Evolutionary conservation across 108 stramenopile species (phyloP).

Genomic region (Poteriospumella lacustris): DNA sequence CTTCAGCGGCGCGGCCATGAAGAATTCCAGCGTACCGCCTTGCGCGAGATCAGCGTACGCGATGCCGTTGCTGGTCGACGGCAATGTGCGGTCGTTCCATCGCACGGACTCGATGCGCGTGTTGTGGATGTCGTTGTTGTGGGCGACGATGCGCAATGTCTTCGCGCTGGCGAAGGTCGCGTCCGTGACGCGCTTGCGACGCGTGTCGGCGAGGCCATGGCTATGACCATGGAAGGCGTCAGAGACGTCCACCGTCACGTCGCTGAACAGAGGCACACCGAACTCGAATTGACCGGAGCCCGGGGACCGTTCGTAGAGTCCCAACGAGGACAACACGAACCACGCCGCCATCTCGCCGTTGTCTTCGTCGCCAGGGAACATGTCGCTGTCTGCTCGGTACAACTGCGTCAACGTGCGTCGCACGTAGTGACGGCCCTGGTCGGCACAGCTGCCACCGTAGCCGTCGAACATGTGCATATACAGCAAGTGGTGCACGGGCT

Average conservation of each 20-base stretch:
- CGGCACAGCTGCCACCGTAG: neutral
- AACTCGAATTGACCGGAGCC: neutral
- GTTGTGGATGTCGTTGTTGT: too few species aligned
- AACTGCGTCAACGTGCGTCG: neutral
- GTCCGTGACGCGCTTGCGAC: too few species aligned
- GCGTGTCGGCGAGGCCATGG: too few species aligned
- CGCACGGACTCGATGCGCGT: too few species aligned
- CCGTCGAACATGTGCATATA: slow-evolving; percentile 21
- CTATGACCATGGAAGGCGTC: too few species aligned
- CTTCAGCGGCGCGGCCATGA: too few species aligned
- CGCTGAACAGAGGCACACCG: slow-evolving; percentile 4
- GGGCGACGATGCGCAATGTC: too few species aligned
- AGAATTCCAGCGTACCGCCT: neutral
- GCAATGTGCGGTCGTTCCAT: neutral
- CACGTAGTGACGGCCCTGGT: slow-evolving; percentile 1
- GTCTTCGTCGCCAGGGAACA: slow-evolving; percentile 29
- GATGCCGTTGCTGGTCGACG: neutral
- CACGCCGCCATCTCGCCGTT: slow-evolving; percentile 27
- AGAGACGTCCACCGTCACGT: neutral
- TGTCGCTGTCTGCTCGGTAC: neutral
- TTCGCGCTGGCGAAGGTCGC: too few species aligned
- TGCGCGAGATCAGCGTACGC: neutral
- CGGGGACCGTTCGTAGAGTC: slow-evolving; percentile 9
- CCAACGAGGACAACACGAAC: slow-evolving; percentile 19
- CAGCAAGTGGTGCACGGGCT: slow-evolving; percentile 26